Conservation (phyloP, 495 filamentous ascomycete species). For the Hyaloscypha hepaticicola region DNA sequence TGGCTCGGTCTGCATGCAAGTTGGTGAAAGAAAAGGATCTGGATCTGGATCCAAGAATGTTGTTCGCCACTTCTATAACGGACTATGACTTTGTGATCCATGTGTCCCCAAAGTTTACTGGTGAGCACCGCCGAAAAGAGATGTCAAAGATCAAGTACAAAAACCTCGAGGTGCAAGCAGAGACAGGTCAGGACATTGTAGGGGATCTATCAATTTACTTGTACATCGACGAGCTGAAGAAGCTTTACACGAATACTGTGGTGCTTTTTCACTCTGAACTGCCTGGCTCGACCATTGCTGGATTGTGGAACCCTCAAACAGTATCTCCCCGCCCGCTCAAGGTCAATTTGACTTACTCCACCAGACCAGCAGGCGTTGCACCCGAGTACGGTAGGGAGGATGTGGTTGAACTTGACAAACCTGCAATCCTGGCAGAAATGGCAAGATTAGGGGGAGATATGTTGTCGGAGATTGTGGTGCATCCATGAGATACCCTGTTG, state of each 20-base stretch:
- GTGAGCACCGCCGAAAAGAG: slow-evolving; percentile 28
- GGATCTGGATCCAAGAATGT: slow-evolving; percentile 53
- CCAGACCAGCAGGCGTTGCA: slow-evolving; percentile 44
- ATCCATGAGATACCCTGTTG: slow-evolving; percentile 6
- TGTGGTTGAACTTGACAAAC: slow-evolving; percentile 64
- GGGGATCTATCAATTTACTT: slow-evolving; percentile 48
- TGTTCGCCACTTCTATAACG: slow-evolving; percentile 66
- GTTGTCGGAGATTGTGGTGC: slow-evolving; percentile 52
- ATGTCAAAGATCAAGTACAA: slow-evolving; percentile 56
- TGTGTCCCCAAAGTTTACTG: slow-evolving; percentile 52
- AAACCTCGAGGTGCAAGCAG: slow-evolving; percentile 57
- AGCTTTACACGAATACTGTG: slow-evolving; percentile 59
- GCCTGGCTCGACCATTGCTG: slow-evolving; percentile 61
- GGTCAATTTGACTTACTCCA: slow-evolving; percentile 66
- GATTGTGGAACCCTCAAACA: slow-evolving; percentile 74
- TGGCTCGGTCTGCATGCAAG: slow-evolving; percentile 71
- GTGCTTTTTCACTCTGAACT: slow-evolving; percentile 71
- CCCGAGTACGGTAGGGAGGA: slow-evolving; percentile 20
- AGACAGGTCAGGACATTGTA: slow-evolving; percentile 36
- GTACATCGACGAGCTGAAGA: slow-evolving; percentile 60
- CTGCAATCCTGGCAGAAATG: slow-evolving; percentile 80
- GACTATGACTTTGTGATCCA: slow-evolving; percentile 87
- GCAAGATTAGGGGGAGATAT: slow-evolving; percentile 62
- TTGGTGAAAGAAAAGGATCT: slow-evolving; percentile 56
- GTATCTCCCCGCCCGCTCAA: slow-evolving; percentile 57